phyloP scores from a whole-genome alignment of 805 yeast species.

The Barnettozyma sp. region DNA sequence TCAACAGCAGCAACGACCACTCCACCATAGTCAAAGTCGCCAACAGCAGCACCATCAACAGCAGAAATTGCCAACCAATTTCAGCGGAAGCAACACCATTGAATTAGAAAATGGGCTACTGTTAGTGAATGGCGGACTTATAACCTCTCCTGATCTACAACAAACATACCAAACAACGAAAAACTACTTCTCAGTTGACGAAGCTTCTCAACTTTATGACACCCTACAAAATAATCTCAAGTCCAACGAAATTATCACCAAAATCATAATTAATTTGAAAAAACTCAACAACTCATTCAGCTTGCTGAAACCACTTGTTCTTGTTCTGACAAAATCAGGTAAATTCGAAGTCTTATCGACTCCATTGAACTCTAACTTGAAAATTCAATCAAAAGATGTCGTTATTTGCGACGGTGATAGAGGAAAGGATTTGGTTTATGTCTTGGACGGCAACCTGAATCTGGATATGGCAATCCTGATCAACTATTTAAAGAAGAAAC shows the following conservation, averaged over 20 bases:
- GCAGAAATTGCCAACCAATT: constrained; percentile 9
- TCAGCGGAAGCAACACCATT: constrained; percentile 5
- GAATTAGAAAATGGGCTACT: constrained; percentile 58
- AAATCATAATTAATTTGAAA: constrained; percentile 21
- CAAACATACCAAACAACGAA: constrained; percentile 40
- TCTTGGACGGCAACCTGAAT: constrained; percentile 56
- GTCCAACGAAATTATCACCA: constrained; percentile 27
- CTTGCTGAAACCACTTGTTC: constrained; percentile 27
- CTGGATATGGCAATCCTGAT: constrained; percentile 62
- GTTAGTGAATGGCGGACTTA: constrained; percentile 46
- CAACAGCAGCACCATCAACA: too few relatives aligned
- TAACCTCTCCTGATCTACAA: constrained; percentile 53
- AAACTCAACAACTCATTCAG: constrained; percentile 23
- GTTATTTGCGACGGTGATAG: constrained; percentile 80
- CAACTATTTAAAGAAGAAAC: constrained; percentile 67
- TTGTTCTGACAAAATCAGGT: constrained; percentile 56
- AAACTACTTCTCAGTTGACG: constrained; percentile 48
- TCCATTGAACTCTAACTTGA: constrained; percentile 57
- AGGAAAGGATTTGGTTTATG: constrained; percentile 73
- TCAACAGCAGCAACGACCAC: constrained; percentile 11
- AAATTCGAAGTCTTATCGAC: constrained; percentile 64
- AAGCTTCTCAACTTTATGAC: constrained; percentile 34
- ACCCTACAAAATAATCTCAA: constrained; percentile 28
- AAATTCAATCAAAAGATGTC: constrained; percentile 52
- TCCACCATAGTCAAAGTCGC: too few relatives aligned